Conservation (phyloP, 495 filamentous ascomycete species). For the Aspergillus cristatus region DNA sequence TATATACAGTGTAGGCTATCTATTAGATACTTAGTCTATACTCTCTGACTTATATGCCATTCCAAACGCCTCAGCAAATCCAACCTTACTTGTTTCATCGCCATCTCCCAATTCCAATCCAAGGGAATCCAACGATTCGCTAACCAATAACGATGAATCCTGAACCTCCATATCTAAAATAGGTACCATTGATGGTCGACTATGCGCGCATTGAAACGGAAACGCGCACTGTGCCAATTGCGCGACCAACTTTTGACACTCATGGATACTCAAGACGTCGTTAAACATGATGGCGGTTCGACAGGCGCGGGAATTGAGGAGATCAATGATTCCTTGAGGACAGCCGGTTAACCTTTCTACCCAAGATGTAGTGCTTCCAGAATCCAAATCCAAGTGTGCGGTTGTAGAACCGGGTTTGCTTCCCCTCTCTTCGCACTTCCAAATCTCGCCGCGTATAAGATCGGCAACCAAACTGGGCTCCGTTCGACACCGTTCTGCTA, state of each 20-base stretch:
- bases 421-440: slow-evolving; percentile 39
- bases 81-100: too few relatives aligned
- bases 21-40: too few relatives aligned
- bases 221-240: slow-evolving; percentile 62
- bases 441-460: slow-evolving; percentile 66
- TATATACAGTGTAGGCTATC: too few relatives aligned
- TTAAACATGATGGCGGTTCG: slow-evolving; percentile 97
- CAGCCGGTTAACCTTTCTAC: slow-evolving; percentile 52
- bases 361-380: slow-evolving; percentile 34
- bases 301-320: slow-evolving; percentile 86
- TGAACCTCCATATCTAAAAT: slow-evolving; percentile 46
- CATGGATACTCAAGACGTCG: slow-evolving; percentile 53
- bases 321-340: slow-evolving; percentile 69
- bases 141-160: too few relatives aligned
- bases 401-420: too few relatives aligned
- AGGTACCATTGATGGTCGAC: slow-evolving; percentile 68
- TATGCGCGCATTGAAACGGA: slow-evolving; percentile 91
- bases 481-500: slow-evolving; percentile 64
- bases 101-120: too few relatives aligned
- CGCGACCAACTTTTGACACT: slow-evolving; percentile 57
- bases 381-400: background rate
- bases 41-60: too few relatives aligned
- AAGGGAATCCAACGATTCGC: too few relatives aligned
- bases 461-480: slow-evolving; percentile 62
- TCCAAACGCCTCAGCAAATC: too few relatives aligned